Percentiles rank a stretch among this genome's conserved stretches.
Evolutionary conservation across 2,329 filamentous ascomycete genomes (phyloP).

Genomic region (Diaporthe sp.): DNA sequence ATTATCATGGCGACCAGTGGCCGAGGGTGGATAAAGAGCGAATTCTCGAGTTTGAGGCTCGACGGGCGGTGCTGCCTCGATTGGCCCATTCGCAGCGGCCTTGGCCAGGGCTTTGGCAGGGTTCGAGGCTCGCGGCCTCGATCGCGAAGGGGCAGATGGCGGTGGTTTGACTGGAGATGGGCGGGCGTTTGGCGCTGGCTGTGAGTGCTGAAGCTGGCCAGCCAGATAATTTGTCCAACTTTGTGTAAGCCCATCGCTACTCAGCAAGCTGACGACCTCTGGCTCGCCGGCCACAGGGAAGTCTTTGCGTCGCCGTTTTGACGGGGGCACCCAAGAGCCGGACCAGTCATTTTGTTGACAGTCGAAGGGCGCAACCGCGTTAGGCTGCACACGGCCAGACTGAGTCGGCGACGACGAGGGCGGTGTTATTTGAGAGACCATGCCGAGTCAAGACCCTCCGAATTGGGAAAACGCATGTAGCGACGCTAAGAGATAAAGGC

Average conservation of each 20-base stretch:
- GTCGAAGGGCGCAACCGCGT: background rate
- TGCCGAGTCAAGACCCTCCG: background rate
- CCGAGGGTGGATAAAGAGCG: background rate
- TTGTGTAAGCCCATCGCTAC: background rate
- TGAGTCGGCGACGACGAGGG: conserved; percentile 34
- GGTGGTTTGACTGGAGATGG: background rate
- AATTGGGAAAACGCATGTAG: background rate
- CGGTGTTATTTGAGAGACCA: conserved; percentile 25
- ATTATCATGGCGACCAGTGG: background rate
- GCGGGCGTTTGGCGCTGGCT: background rate
- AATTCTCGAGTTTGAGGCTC: background rate
- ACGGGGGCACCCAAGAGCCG: background rate
- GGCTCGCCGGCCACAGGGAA: background rate
- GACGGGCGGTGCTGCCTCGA: too few relatives aligned
- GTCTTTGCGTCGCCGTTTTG: conserved; percentile 25
- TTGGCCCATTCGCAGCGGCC: conserved; percentile 7
- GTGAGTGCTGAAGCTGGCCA: background rate
- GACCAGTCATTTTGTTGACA: conserved; percentile 2
- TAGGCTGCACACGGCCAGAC: background rate
- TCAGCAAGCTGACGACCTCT: background rate
- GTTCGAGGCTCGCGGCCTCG: background rate
- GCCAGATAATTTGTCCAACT: background rate
- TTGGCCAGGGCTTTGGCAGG: conserved; percentile 22
- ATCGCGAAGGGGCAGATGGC: background rate
- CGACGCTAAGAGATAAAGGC: background rate